Evolutionary conservation across 495 filamentous ascomycete species (phyloP).

Genomic region (Penicillium salamii): DNA sequence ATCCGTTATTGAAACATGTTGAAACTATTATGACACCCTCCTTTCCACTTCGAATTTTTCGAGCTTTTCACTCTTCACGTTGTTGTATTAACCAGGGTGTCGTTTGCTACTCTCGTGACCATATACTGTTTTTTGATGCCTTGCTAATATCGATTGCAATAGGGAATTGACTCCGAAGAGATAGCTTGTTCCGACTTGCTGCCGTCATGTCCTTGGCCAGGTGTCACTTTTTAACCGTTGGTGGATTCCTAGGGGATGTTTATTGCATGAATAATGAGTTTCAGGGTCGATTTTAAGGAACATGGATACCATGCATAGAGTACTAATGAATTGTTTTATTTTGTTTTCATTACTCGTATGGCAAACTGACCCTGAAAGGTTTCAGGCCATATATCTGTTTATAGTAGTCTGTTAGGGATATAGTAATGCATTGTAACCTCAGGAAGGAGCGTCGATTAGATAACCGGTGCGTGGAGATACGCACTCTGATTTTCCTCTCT

Average conservation of each 20-base stretch:
- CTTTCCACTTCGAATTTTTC: background rate
- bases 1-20: background rate
- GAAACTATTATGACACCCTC: background rate
- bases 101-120: too few relatives aligned
- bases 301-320: conserved; percentile 25
- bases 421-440: too few relatives aligned
- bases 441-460: conserved; percentile 21
- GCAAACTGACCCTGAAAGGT: too few relatives aligned
- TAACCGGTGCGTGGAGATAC: conserved; percentile 14
- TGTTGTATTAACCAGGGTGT: too few relatives aligned
- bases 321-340: conserved; percentile 20
- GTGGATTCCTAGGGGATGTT: conserved; percentile 1
- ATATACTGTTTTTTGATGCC: too few relatives aligned
- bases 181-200: background rate
- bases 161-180: too few relatives aligned
- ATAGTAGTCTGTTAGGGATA: background rate
- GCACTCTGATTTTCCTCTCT: conserved; percentile 17
- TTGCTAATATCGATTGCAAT: too few relatives aligned
- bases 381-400: too few relatives aligned
- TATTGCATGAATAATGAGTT: conserved; percentile 22
- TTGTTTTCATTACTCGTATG: too few relatives aligned
- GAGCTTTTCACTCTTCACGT: background rate
- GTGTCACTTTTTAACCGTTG: conserved; percentile 8
- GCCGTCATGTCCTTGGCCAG: too few relatives aligned
- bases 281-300: conserved; percentile 13